Evolutionary conservation across 2,329 filamentous ascomycete genomes (phyloP).

Genomic region (Fusarium fracticaudum): DNA sequence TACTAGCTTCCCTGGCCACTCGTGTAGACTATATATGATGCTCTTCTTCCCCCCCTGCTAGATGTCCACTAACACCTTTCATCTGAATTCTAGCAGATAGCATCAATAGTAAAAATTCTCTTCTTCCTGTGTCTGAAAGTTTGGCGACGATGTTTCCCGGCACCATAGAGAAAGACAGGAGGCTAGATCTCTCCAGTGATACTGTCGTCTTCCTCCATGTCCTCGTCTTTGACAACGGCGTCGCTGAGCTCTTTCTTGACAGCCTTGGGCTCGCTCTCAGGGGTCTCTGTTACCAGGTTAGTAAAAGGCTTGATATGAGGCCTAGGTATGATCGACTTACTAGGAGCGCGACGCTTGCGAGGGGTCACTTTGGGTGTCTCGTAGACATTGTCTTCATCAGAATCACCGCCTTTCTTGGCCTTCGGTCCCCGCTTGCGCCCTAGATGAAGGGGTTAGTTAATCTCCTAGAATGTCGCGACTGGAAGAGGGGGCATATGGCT

Average conservation of each 20-base stretch:
- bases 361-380: slow-evolving; percentile 10
- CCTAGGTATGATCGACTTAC: slow-evolving; percentile 9
- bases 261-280: slow-evolving; percentile 27
- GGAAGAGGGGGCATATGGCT: background rate
- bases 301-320: background rate
- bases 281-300: slow-evolving; percentile 17
- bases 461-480: background rate
- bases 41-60: background rate
- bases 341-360: slow-evolving; percentile 30
- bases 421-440: slow-evolving; percentile 36
- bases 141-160: background rate
- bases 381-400: background rate
- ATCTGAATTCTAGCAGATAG: background rate
- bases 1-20: background rate
- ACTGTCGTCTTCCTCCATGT: background rate
- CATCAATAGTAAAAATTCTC: background rate
- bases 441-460: slow-evolving; percentile 12
- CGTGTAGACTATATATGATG: background rate
- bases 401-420: slow-evolving; percentile 13
- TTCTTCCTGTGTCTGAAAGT: background rate
- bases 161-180: background rate
- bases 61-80: background rate
- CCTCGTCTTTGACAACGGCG: slow-evolving; percentile 22
- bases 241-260: slow-evolving; percentile 31
- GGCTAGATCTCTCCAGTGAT: background rate